phyloP scores from a whole-genome alignment of 1,139 yeast genomes.

The Suhomyces taliae region DNA sequence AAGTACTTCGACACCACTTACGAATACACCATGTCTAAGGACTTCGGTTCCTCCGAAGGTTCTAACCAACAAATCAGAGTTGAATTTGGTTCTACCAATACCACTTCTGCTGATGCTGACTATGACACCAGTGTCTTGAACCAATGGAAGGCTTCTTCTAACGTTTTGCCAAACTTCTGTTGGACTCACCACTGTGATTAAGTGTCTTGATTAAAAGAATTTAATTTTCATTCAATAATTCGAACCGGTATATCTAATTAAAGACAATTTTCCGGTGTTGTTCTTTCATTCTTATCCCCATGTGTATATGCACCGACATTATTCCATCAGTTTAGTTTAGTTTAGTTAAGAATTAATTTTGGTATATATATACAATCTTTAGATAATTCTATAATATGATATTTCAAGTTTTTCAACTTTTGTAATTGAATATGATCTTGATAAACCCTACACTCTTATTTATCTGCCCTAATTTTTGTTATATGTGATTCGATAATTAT shows the following conservation, averaged over 20 bases:
- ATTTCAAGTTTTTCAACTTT: too few relatives aligned
- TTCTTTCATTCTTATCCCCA: constrained; percentile 1
- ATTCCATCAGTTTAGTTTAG: constrained; percentile 10
- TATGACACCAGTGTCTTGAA: constrained; percentile 18
- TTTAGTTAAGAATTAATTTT: constrained; percentile 10
- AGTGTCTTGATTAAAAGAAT: neutral
- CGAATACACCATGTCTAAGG: constrained; percentile 16
- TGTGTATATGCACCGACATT: constrained; percentile 3
- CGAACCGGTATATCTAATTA: neutral
- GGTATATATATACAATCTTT: constrained; percentile 7
- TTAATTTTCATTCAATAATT: neutral
- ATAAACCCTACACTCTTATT: too few relatives aligned
- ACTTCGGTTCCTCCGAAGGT: constrained; percentile 10
- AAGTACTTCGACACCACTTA: constrained; percentile 20
- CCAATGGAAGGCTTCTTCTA: constrained; percentile 18
- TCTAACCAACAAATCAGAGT: constrained; percentile 8
- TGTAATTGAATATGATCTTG: too few relatives aligned
- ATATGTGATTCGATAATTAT: too few relatives aligned
- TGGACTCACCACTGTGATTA: constrained; percentile 18
- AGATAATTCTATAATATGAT: neutral
- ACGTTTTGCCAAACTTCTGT: constrained; percentile 32
- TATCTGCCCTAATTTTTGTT: too few relatives aligned
- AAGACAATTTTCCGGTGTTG: constrained; percentile 2
- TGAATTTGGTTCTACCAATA: constrained; percentile 12
- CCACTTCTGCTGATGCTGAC: constrained; percentile 17